These are phyloP conservation scores for Agarophyton chilense DNA, from an alignment of 23 red algal species.

Conservation along the genomic window DNA sequence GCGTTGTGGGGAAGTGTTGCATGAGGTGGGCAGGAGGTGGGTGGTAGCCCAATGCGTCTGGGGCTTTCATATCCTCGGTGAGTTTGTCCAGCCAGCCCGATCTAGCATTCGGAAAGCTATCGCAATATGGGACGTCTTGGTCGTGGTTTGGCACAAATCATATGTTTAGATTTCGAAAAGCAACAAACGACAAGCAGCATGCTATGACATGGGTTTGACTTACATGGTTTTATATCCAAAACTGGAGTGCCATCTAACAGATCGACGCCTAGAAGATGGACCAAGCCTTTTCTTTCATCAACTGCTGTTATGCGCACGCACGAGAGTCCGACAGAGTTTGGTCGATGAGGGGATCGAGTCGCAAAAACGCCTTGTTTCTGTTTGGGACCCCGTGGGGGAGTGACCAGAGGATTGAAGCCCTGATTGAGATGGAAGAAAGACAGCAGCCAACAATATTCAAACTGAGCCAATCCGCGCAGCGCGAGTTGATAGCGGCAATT, in stretches of 20 bases:
- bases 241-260: conserved; percentile 81
- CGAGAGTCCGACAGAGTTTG: conserved; percentile 72
- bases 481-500: conserved; percentile 33
- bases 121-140: conserved; percentile 70
- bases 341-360: conserved; percentile 77
- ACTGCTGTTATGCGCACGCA: conserved; percentile 63
- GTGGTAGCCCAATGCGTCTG: conserved; percentile 53
- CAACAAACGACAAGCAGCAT: background rate
- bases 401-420: conserved; percentile 73
- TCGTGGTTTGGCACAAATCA: too few relatives aligned
- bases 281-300: conserved; percentile 57
- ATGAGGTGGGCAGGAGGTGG: conserved; percentile 65
- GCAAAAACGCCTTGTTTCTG: conserved; percentile 76
- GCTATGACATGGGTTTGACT: background rate
- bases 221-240: conserved; percentile 82
- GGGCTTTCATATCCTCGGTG: conserved; percentile 71
- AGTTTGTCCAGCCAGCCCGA: conserved; percentile 77
- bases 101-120: conserved; percentile 63
- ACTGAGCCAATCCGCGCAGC: conserved; percentile 67
- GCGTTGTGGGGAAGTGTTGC: background rate
- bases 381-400: conserved; percentile 63
- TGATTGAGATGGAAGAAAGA: conserved; percentile 81
- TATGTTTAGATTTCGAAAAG: background rate
- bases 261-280: conserved; percentile 77
- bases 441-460: conserved; percentile 74